Evolutionary conservation across 2,329 filamentous ascomycete species (phyloP).

Genomic region (Penicillium olsonii): DNA sequence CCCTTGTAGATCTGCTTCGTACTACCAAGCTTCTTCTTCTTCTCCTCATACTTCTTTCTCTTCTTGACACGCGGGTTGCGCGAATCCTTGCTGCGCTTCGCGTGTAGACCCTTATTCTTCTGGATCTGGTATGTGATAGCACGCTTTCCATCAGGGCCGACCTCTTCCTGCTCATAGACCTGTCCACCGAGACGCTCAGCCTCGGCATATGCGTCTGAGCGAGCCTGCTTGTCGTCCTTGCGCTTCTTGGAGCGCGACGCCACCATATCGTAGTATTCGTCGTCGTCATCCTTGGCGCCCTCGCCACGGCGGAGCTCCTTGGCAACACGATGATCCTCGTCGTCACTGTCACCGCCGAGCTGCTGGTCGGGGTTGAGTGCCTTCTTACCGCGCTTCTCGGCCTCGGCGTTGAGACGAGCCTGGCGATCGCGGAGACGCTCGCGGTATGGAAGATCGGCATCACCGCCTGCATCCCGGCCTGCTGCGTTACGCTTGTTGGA

Average conservation of each 20-base stretch:
- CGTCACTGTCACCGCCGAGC: slow-evolving; percentile 70
- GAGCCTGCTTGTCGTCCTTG: slow-evolving; percentile 75
- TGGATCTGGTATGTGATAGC: slow-evolving; percentile 91
- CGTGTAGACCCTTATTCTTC: slow-evolving; percentile 95
- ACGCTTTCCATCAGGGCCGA: slow-evolving; percentile 83
- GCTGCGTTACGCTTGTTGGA: slow-evolving; percentile 72
- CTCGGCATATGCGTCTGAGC: slow-evolving; percentile 57
- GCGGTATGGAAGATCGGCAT: slow-evolving; percentile 71
- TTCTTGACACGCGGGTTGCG: slow-evolving; percentile 97
- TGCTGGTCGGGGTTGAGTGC: slow-evolving; percentile 63
- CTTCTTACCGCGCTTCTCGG: slow-evolving; percentile 76
- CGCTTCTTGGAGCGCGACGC: slow-evolving; percentile 57
- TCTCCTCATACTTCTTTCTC: slow-evolving; percentile 92
- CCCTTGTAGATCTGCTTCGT: slow-evolving; percentile 85
- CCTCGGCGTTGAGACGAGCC: slow-evolving; percentile 82
- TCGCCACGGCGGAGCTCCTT: slow-evolving; percentile 46
- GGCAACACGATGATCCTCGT: slow-evolving; percentile 60
- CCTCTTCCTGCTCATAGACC: slow-evolving; percentile 65
- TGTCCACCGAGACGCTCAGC: slow-evolving; percentile 60
- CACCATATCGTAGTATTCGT: slow-evolving; percentile 84
- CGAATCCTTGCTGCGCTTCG: slow-evolving; percentile 88
- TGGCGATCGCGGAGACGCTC: slow-evolving; percentile 86
- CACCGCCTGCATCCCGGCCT: slow-evolving; percentile 62
- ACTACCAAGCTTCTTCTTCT: slow-evolving; percentile 93
- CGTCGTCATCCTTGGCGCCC: slow-evolving; percentile 41